These are phyloP conservation scores for Chloranthus sessilifolius DNA, from an alignment of 164 flowering plant genomes.

Conservation along the genomic window DNA sequence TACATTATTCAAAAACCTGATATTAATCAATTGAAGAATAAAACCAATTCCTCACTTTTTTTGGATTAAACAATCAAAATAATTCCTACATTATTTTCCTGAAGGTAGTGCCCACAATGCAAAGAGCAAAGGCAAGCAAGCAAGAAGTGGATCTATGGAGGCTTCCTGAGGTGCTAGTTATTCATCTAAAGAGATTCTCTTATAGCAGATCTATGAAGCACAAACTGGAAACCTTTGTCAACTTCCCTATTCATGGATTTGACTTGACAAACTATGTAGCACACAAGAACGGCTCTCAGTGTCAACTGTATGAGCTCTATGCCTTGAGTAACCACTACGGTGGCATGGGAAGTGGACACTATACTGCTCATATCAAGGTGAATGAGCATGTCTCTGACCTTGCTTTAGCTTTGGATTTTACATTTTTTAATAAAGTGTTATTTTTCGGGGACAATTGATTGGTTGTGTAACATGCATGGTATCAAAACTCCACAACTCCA, in stretches of 20 bases:
- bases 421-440: too few relatives aligned
- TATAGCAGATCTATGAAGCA: slow-evolving; percentile 93
- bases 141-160: slow-evolving; percentile 96
- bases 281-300: slow-evolving; percentile 47
- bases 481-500: too few relatives aligned
- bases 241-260: slow-evolving; percentile 92
- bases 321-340: slow-evolving; percentile 96
- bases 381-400: too few relatives aligned
- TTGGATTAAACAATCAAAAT: too few relatives aligned
- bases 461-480: too few relatives aligned
- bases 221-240: slow-evolving; percentile 89
- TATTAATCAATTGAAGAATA: too few relatives aligned
- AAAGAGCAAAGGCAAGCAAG: slow-evolving; percentile 89
- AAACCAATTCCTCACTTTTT: too few relatives aligned
- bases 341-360: slow-evolving; percentile 97
- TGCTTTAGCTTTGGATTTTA: too few relatives aligned
- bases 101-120: slow-evolving; percentile 91
- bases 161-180: slow-evolving; percentile 91
- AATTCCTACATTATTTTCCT: too few relatives aligned
- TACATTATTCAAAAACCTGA: too few relatives aligned
- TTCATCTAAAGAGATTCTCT: slow-evolving; percentile 92
- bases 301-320: slow-evolving; percentile 87
- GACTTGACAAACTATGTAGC: slow-evolving; percentile 86
- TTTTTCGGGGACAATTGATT: too few relatives aligned
- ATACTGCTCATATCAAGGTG: slow-evolving; percentile 95